Base-by-base conservation (phyloP, 2,329 filamentous ascomycete genomes). In the Metarhizium anisopliae region DNA sequence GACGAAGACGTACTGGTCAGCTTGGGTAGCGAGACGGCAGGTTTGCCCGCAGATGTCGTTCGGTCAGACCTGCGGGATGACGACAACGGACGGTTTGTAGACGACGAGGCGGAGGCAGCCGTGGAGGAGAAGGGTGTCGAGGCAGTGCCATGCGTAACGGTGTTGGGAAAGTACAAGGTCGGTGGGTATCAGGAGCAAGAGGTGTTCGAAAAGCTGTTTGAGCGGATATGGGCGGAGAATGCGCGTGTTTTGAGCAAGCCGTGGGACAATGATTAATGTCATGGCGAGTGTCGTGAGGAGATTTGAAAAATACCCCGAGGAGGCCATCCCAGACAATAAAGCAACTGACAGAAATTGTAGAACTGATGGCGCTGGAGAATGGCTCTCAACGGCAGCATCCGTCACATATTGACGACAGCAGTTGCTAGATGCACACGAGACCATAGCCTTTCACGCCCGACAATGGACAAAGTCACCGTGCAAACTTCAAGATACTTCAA, bases 131-230 rank as follows among this genome's bases (percentile, higher is more conserved):
- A 35, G 32, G 32, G 32, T 2, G 32, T 35, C 32, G 32, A 35
- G 32, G 32, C 32, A 11, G 87, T 92, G 61, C 88, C 89, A 16
- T 84, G 86, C 62, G 89, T 89, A 63, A 84, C 83, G 2, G 78
- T 93, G 52, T 86, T 90, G 65, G 82, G 78, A 1, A 74, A 75
- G 63, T 90, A 83, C 68, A 79, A 84, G 60, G 75, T 93, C 18
- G 83, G 85, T 8, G 89, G 89, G 1, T 0, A 35, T 1, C 32
- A 35, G 32, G 32, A 35, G 10, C 6, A 35, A 11, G 32, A 35
- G 32, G 32, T 35, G 6, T 90, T 91, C 67, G 72, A 85, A 63
- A 76, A 80, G 59, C 68, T 87, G 42, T 91, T 93, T 70, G 79
- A 85, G 60, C 74, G 78, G 65, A 74, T 87, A 53, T 59, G 57